Conservation (phyloP, 2,329 filamentous ascomycete genomes). For the Periconia sp. region DNA sequence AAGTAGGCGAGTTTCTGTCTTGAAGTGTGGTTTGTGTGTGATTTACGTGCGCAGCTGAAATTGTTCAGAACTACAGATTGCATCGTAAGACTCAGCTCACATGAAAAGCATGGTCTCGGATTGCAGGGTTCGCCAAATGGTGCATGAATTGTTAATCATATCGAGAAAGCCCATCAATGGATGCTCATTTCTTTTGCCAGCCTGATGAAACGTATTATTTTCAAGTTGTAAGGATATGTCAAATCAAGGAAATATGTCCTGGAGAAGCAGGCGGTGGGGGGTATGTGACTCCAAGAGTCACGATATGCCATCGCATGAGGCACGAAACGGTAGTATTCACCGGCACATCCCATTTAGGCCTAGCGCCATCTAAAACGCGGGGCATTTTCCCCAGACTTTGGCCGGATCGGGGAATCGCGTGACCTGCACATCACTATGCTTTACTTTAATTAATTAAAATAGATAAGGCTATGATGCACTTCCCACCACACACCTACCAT, state of each 20-base stretch:
- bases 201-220: no score
- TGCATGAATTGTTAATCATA: no score
- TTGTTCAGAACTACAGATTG: no score
- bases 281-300: neutral
- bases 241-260: neutral
- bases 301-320: neutral
- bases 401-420: neutral
- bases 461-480: neutral
- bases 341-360: neutral
- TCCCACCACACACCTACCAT: neutral
- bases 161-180: no score
- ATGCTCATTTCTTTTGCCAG: no score
- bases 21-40: no score
- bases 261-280: neutral
- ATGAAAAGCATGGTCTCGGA: no score
- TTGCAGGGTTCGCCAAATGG: no score
- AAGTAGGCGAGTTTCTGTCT: no score
- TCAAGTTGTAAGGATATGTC: neutral
- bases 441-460: neutral
- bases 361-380: neutral
- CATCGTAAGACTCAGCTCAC: no score
- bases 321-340: neutral
- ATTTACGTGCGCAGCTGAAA: no score
- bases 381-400: neutral
- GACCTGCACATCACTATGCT: neutral